Conservation (phyloP, 2,329 filamentous ascomycete genomes). For the Catunica adiposa region DNA sequence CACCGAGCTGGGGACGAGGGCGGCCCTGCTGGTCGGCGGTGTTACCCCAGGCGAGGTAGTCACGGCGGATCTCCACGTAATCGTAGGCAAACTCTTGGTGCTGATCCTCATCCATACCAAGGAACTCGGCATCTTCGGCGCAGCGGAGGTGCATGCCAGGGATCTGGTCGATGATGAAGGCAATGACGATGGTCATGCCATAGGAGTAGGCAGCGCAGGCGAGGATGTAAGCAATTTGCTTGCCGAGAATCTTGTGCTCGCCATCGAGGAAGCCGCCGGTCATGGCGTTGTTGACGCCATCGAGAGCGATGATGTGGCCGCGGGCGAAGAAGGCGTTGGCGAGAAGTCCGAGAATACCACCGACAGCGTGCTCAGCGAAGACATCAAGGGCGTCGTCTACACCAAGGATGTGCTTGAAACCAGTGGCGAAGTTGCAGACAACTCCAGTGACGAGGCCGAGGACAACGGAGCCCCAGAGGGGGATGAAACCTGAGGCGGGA, state of each 20-base stretch:
- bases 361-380: slow-evolving; percentile 54
- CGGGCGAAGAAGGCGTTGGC: slow-evolving; percentile 60
- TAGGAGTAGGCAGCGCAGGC: slow-evolving; percentile 54
- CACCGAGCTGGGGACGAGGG: background rate
- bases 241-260: slow-evolving; percentile 58
- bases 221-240: slow-evolving; percentile 62
- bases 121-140: slow-evolving; percentile 64
- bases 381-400: slow-evolving; percentile 59
- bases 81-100: slow-evolving; percentile 83
- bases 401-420: slow-evolving; percentile 44
- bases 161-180: slow-evolving; percentile 56
- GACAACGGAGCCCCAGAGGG: slow-evolving; percentile 49
- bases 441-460: slow-evolving; percentile 51
- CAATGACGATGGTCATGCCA: slow-evolving; percentile 55
- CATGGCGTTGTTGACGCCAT: slow-evolving; percentile 55
- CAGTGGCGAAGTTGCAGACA: slow-evolving; percentile 51
- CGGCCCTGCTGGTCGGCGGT: slow-evolving; percentile 3
- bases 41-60: slow-evolving; percentile 78
- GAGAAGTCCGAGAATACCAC: slow-evolving; percentile 51
- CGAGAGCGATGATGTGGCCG: slow-evolving; percentile 55
- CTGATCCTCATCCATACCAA: slow-evolving; percentile 82
- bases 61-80: slow-evolving; percentile 74
- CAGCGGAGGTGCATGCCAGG: slow-evolving; percentile 68
- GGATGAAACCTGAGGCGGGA: slow-evolving; percentile 50
- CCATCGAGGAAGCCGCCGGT: slow-evolving; percentile 59